Base-by-base conservation (phyloP, 1,284 basidiomycete species). In the Pseudozyma hubeiensis region DNA sequence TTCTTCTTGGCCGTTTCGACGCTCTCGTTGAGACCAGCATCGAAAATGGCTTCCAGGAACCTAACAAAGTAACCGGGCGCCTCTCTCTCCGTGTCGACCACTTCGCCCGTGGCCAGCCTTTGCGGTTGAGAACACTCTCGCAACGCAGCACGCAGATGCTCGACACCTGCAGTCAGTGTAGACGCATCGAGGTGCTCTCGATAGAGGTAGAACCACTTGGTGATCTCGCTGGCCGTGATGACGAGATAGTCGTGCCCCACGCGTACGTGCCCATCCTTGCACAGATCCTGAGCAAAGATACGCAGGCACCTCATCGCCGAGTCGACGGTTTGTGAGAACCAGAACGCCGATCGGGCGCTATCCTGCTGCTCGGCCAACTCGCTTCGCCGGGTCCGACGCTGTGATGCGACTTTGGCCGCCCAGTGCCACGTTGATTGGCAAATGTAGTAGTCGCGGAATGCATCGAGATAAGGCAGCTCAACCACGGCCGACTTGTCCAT, bases 231-330 rank as follows among this genome's bases (percentile, higher is more conserved):
- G 10, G 67, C 67, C 2, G 59, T 51, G 39, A 75, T 75, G 17
- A 70, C 72, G 19, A 75, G 50, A 29, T 75, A 75, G 51, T 75
- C 72, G 48, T 75, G 72, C 0, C 72, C 72, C 0, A 75, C 72
- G 1, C 64, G 57, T 30, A 75, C 63, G n/a, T 70, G 56, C 11
- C 72, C 72, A 1, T 64, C 67, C 44, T 67, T 59, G 64, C 64
- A 65, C 13, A 75, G 53, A 31, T 67, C 53, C 5, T 61, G 37
- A 11, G 62, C 53, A 47, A 75, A 75, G 5, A 66, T 34, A 1
- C 67, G 60, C 56, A 75, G 33, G 19, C 64, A 66, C 10, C 63
- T 44, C 50, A 75, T 54, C 6, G 72, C 72, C 7, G 41, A 24
- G 13, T 68, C 72, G 7, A 66, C 67, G 3, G 66, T 66, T 33